Conservation (phyloP, 345 rosid genomes). For the Brassica nigra region DNA sequence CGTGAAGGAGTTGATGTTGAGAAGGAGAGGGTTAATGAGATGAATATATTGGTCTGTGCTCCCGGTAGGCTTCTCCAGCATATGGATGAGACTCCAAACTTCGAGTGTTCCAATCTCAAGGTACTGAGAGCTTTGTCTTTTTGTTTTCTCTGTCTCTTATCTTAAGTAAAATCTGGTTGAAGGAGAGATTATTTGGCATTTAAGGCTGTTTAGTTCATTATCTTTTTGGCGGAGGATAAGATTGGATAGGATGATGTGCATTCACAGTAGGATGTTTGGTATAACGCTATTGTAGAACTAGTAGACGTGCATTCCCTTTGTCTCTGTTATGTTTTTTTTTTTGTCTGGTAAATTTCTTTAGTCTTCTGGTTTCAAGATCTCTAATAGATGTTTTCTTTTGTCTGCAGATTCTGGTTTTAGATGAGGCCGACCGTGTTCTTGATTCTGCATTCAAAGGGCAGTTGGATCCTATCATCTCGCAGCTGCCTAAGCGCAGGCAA, state of each 20-base stretch:
- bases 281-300: conserved; percentile 8
- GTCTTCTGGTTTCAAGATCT: not conserved
- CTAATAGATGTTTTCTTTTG: conserved; percentile 3
- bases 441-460: conserved; percentile 85
- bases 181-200: not conserved
- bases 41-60: conserved; percentile 87
- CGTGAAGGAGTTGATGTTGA: conserved; percentile 78
- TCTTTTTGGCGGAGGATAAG: not conserved
- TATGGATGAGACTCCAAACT: conserved; percentile 95
- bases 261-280: conserved; percentile 11
- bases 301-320: not conserved
- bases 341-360: not conserved
- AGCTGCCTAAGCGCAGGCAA: conserved; percentile 79
- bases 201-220: not conserved
- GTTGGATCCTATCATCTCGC: conserved; percentile 83
- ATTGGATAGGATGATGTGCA: not conserved
- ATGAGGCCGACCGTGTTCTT: conserved; percentile 98
- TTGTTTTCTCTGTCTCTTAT: not conserved
- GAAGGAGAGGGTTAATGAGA: conserved; percentile 75
- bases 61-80: conserved; percentile 98
- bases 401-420: conserved; percentile 82
- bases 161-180: not conserved
- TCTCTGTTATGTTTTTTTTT: no score
- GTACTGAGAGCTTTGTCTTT: conserved; percentile 41
- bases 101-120: conserved; percentile 91